Percentiles rank a stretch among this genome's conserved stretches.
Evolutionary conservation across 441 rosid genomes (phyloP).

Genomic region (Capsella rubella): DNA sequence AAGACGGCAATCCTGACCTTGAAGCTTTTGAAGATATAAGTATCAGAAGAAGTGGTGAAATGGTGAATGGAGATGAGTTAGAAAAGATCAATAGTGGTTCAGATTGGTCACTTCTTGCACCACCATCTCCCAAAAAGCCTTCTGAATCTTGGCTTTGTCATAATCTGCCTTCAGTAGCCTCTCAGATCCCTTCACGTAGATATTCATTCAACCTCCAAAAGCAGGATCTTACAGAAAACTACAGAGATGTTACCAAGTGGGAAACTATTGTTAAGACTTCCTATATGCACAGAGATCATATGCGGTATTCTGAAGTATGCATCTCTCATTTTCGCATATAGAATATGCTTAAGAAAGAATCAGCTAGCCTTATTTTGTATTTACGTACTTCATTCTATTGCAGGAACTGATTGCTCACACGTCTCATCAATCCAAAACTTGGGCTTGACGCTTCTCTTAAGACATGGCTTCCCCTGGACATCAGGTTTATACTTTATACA

Average conservation of each 20-base stretch:
- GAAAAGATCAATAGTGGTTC: slow-evolving; percentile 39
- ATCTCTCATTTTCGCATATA: slow-evolving; percentile 38
- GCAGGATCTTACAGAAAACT: slow-evolving; percentile 45
- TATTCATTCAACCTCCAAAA: slow-evolving; percentile 43
- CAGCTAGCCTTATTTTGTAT: slow-evolving; percentile 42
- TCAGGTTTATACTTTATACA: slow-evolving; percentile 33
- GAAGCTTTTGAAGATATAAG: slow-evolving; percentile 44
- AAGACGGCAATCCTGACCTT: slow-evolving; percentile 38
- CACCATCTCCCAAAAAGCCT: slow-evolving; percentile 78
- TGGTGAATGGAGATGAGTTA: slow-evolving; percentile 42
- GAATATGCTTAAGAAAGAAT: slow-evolving; percentile 48
- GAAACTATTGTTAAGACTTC: slow-evolving; percentile 85
- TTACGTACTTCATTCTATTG: slow-evolving; percentile 22
- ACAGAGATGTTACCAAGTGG: slow-evolving; percentile 65
- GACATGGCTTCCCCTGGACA: slow-evolving; percentile 10
- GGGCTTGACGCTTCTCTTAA: slow-evolving; percentile 32
- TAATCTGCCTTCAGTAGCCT: slow-evolving; percentile 65
- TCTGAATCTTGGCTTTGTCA: slow-evolving; percentile 95
- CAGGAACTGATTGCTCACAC: slow-evolving; percentile 73
- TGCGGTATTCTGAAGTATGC: slow-evolving; percentile 46
- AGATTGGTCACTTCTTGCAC: slow-evolving; percentile 53
- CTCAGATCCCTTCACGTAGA: slow-evolving; percentile 51
- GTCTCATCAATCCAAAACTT: slow-evolving; percentile 53
- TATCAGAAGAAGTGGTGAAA: slow-evolving; percentile 36
- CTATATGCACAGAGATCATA: slow-evolving; percentile 44